phyloP scores from a whole-genome alignment of 495 filamentous ascomycete species.

The Pyrenula aspistea region DNA sequence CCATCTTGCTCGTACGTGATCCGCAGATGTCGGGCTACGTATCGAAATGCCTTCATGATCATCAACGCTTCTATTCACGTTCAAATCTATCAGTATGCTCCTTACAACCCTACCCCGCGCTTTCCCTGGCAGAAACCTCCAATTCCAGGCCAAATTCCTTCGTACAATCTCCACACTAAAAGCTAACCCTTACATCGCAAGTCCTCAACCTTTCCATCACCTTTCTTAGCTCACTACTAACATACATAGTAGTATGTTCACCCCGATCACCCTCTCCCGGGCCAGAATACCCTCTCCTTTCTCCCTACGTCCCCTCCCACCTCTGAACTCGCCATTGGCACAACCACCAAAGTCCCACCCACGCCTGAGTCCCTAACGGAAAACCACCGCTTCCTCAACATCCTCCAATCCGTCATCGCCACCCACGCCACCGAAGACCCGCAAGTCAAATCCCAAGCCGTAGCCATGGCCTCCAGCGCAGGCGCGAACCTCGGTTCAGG shows the following conservation, averaged over 20 bases:
- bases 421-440: slow-evolving; percentile 63
- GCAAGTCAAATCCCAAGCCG: slow-evolving; percentile 59
- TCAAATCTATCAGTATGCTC: neutral
- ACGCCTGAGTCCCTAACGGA: slow-evolving; percentile 63
- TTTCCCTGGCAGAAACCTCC: neutral
- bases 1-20: no score
- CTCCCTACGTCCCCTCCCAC: slow-evolving; percentile 65
- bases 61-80: slow-evolving; percentile 21
- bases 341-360: slow-evolving; percentile 59
- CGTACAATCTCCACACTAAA: slow-evolving; percentile 35
- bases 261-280: slow-evolving; percentile 28
- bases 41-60: no score
- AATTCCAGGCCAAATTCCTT: neutral
- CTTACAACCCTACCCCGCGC: neutral
- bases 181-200: slow-evolving; percentile 42
- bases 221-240: slow-evolving; percentile 11
- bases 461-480: slow-evolving; percentile 64
- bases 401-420: slow-evolving; percentile 62
- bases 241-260: slow-evolving; percentile 55
- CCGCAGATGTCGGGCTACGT: no score
- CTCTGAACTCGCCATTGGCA: slow-evolving; percentile 59
- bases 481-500: slow-evolving; percentile 58
- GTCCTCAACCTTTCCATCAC: slow-evolving; percentile 3
- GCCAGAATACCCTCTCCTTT: slow-evolving; percentile 53
- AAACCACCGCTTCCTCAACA: slow-evolving; percentile 63